A percentile compares a stretch with the other conserved stretches of the same genome.
These are phyloP conservation scores for Asterophora parasitica DNA, from an alignment of 768 basidiomycete genomes.

Conservation along the genomic window DNA sequence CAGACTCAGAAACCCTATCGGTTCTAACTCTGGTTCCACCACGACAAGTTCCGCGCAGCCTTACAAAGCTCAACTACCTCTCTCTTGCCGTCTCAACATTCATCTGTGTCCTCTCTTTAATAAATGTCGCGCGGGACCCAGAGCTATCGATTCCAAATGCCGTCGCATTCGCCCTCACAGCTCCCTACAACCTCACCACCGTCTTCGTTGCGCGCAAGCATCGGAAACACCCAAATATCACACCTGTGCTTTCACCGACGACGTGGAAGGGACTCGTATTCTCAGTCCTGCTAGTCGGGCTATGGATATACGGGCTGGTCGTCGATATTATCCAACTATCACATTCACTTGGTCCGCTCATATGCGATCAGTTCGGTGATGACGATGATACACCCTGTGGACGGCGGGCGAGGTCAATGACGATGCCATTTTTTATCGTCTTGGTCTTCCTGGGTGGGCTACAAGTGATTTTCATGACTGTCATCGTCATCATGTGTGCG, in stretches of 20 bases:
- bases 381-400: constrained; percentile 1
- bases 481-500: background rate
- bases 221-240: background rate
- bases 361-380: background rate
- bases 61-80: constrained; percentile 3
- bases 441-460: background rate
- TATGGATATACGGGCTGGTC: constrained; percentile 4
- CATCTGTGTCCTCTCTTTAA: constrained; percentile 1
- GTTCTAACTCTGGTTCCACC: constrained; percentile 3
- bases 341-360: background rate
- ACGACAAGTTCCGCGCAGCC: constrained; percentile 3
- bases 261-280: constrained; percentile 5
- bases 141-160: constrained; percentile 2
- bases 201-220: constrained; percentile 5
- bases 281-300: background rate
- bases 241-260: constrained; percentile 3
- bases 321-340: background rate
- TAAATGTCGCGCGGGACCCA: constrained; percentile 3
- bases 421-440: constrained; percentile 4
- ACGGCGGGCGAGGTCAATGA: constrained; percentile 1
- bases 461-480: background rate
- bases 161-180: constrained; percentile 5
- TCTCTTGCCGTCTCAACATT: constrained; percentile 2
- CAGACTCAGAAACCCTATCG: background rate
- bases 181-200: constrained; percentile 2